Evolutionary conservation across 1,284 basidiomycete genomes (phyloP), one percentile per base, ranked within the genome.

Genomic region (Cutaneotrichosporon arboriforme): DNA sequence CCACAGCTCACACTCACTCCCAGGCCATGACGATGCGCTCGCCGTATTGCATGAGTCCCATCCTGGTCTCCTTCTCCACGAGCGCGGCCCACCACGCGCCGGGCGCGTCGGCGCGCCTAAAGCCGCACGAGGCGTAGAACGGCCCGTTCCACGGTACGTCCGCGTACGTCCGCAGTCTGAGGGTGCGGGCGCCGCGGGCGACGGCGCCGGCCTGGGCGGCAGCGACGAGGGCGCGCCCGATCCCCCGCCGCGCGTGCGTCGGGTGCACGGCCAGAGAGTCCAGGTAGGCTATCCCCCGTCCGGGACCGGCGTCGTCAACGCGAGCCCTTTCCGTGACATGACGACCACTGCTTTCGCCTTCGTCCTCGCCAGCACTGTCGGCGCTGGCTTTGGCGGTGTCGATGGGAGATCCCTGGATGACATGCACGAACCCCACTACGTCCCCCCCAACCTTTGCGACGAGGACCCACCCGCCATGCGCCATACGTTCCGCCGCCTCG

Each of bases 61-160:
- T 21, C 34, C 21, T 21, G 34, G 8, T 13, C 45, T 46, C 45
- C 15, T 13, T 36, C 3, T 14, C 33, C 34, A 23, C 45, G 45
- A 34, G 36, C 13, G 12, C 18, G 26, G 7, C 34, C 13, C 36
- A 36, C 34, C 35, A 46, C 45, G 1, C 35, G 14, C 21, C 18
- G 9, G 22, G n/a, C 31, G 20, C 45, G 5, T 21, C 33, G 1
- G 13, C 34, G 13, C 36, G 18, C 7, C 9, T 10, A 14, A 46
- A 46, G 20, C 45, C 45, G 21, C 45, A 46, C 35, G 33, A 21
- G n/a, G 21, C 20, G 45, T 46, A 46, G 45, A 46, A 46, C 9
- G 45, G 45, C 34, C 12, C 34, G 35, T 46, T 46, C 45, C 45
- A 46, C 34, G 45, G 34, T n/a, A 46, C 45, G 15, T 37, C 34